Conservation (phyloP, 352 stramenopile genomes). For the Phytophthora colocasiae region DNA sequence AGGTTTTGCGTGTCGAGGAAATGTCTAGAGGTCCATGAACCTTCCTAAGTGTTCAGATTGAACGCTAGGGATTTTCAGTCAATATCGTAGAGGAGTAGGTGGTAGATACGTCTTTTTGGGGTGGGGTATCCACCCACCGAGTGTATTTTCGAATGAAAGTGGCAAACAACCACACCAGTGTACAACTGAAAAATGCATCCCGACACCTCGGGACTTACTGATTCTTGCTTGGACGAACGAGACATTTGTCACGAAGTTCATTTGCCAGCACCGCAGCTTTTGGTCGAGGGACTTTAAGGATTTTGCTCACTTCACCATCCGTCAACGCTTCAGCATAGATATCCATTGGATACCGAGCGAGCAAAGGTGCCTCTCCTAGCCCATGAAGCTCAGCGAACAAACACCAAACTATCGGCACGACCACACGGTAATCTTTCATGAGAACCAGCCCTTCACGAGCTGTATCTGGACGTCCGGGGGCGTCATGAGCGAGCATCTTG, state of each 20-base stretch:
- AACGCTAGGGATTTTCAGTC: no score
- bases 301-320: conserved; percentile 35
- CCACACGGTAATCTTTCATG: conserved; percentile 69
- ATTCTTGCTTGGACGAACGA: conserved; percentile 32
- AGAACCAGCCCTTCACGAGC: conserved; percentile 51
- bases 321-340: conserved; percentile 51
- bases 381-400: conserved; percentile 73
- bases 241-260: conserved; percentile 51
- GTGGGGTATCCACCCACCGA: neutral
- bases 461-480: conserved; percentile 51
- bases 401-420: conserved; percentile 81
- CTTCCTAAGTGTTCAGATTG: no score
- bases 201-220: conserved; percentile 9
- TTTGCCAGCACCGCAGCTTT: conserved; percentile 55
- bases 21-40: conserved; percentile 3
- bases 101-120: neutral
- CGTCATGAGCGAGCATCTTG: conserved; percentile 36
- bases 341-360: conserved; percentile 58
- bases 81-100: no score
- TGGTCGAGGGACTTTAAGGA: conserved; percentile 52
- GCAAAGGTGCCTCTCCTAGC: conserved; percentile 51
- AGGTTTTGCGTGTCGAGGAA: conserved; percentile 5
- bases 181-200: conserved; percentile 8
- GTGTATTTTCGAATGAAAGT: conserved; percentile 3
- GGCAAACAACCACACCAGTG: conserved; percentile 11